These are phyloP conservation scores for Claviceps digitariae DNA, from an alignment of 2,329 filamentous ascomycete species.

Conservation along the genomic window DNA sequence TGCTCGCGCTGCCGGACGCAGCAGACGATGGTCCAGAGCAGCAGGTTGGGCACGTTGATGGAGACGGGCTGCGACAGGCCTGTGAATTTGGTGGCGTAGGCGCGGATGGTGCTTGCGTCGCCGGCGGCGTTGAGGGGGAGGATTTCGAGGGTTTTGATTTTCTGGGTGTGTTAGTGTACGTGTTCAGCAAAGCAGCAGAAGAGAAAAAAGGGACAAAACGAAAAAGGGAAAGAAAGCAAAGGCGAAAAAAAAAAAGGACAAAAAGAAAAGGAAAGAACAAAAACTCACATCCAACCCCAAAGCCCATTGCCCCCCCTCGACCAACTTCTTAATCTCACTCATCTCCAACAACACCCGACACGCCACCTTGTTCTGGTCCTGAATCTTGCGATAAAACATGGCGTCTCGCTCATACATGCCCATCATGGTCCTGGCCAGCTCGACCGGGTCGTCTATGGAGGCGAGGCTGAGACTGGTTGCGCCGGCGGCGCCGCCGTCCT, in stretches of 20 bases:
- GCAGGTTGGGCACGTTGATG: slow-evolving; percentile 76
- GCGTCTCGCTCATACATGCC: slow-evolving; percentile 46
- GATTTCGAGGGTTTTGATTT: slow-evolving; percentile 61
- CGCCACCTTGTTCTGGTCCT: slow-evolving; percentile 41
- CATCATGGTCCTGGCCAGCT: slow-evolving; percentile 48
- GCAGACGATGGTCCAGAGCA: slow-evolving; percentile 87
- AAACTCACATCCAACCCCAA: slow-evolving; percentile 45
- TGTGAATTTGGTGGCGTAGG: slow-evolving; percentile 68
- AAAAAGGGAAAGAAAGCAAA: neutral
- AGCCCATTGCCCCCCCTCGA: slow-evolving; percentile 42
- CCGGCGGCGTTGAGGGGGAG: slow-evolving; percentile 65
- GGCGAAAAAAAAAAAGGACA: neutral
- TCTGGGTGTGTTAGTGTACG: slow-evolving; percentile 27
- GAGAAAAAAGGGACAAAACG: neutral
- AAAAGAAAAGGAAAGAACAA: neutral
- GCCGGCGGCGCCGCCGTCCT: too few species aligned
- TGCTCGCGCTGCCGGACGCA: slow-evolving; percentile 67
- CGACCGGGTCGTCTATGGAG: slow-evolving; percentile 45
- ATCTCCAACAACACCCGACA: slow-evolving; percentile 45
- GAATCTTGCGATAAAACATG: slow-evolving; percentile 46
- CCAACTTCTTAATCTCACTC: slow-evolving; percentile 45
- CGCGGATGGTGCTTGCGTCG: slow-evolving; percentile 66
- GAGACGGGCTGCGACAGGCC: slow-evolving; percentile 67
- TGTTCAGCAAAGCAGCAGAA: neutral
- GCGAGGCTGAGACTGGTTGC: slow-evolving; percentile 48